These are phyloP conservation scores for Jacaranda mimosifolia DNA, from an alignment of 257 asterid genomes.

Conservation along the genomic window DNA sequence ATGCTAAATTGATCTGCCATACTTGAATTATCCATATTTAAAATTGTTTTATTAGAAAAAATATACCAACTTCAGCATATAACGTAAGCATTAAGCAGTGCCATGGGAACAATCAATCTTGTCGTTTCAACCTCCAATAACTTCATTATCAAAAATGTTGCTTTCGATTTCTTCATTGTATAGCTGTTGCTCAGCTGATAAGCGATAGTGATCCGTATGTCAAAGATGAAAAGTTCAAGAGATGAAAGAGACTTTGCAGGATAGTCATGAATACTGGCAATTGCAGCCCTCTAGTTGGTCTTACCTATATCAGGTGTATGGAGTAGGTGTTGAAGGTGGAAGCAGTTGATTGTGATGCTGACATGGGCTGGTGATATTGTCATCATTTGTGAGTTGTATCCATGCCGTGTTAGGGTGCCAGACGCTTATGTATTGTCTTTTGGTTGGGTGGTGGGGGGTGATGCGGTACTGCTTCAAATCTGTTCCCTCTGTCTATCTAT, in stretches of 20 bases:
- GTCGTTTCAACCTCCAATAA: not conserved
- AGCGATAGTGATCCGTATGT: not conserved
- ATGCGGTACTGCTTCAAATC: not conserved
- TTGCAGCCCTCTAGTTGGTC: constrained; percentile 23
- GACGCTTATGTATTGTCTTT: not conserved
- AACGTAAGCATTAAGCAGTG: not conserved
- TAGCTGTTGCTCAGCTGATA: not conserved
- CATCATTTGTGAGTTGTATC: not conserved
- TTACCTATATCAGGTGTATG: not conserved
- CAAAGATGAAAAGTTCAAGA: not conserved
- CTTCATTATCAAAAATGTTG: not conserved
- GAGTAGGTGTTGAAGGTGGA: not conserved
- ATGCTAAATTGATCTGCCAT: not conserved
- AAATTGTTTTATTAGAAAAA: no score
- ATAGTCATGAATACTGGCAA: not conserved
- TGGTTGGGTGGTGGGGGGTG: no score
- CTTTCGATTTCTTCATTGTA: not conserved
- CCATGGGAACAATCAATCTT: not conserved
- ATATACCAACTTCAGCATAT: not conserved
- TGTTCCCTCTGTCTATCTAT: not conserved
- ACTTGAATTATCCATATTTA: not conserved
- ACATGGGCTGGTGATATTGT: not conserved
- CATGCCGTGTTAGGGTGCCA: not conserved
- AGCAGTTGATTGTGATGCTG: not conserved
- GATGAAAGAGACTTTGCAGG: constrained; percentile 5